Evolutionary conservation across 2,329 filamentous ascomycete genomes (phyloP).

Genomic region (Akanthomyces lecanii): DNA sequence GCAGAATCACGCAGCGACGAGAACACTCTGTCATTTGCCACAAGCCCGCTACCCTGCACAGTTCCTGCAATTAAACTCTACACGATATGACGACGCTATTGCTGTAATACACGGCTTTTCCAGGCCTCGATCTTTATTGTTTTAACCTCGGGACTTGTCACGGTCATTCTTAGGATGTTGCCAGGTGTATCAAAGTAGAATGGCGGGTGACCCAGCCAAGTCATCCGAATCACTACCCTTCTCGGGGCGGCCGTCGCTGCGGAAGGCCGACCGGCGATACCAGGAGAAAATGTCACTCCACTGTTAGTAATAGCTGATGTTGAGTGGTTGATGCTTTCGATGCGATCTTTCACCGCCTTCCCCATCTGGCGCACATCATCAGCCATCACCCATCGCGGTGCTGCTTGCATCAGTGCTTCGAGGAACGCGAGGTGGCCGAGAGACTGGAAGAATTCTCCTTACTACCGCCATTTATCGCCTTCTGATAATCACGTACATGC

Average conservation of each 20-base stretch:
- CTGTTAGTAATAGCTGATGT: constrained; percentile 9
- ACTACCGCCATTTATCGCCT: too few species aligned
- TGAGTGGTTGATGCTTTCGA: not conserved
- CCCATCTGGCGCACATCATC: not conserved
- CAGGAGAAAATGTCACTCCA: not conserved
- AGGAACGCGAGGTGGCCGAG: not conserved
- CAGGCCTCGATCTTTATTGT: too few species aligned
- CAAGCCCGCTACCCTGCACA: constrained; percentile 4
- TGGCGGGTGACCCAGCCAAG: too few species aligned
- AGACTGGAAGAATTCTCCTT: too few species aligned
- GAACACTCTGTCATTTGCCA: not conserved
- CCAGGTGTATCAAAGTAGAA: too few species aligned
- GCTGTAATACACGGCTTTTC: too few species aligned
- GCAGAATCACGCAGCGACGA: not conserved
- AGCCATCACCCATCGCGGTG: too few species aligned
- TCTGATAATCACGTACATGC: too few species aligned
- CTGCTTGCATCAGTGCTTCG: not conserved
- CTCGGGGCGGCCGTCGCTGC: not conserved
- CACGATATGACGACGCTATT: not conserved
- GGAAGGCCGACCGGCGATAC: not conserved
- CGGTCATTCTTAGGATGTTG: too few species aligned
- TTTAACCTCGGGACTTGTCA: too few species aligned
- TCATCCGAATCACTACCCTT: too few species aligned
- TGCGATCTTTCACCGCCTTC: not conserved
- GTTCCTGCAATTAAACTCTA: not conserved